Conservation (phyloP, 108 stramenopile species). For the Cylindrotheca closterium region DNA sequence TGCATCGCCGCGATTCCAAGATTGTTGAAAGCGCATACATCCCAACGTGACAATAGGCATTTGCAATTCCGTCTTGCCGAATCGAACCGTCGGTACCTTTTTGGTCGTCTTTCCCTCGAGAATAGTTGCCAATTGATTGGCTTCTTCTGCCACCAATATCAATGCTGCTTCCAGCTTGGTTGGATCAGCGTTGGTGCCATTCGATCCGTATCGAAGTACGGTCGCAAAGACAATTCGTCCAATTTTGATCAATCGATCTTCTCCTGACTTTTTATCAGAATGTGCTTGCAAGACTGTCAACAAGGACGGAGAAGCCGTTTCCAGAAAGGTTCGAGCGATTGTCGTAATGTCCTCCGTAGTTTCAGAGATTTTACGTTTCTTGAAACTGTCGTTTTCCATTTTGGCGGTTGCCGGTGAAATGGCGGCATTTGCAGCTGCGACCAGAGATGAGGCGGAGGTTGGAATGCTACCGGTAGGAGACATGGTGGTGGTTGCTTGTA, state of each 20-base stretch:
- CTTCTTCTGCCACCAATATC: constrained; percentile 45
- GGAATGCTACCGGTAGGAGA: too few relatives aligned
- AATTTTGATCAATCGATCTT: constrained; percentile 70
- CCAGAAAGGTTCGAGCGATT: neutral
- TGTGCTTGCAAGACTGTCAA: neutral
- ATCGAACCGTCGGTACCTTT: constrained; percentile 72
- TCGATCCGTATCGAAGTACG: constrained; percentile 20
- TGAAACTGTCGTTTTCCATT: neutral
- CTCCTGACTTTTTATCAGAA: neutral
- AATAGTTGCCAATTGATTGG: constrained; percentile 25
- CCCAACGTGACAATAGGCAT: constrained; percentile 91
- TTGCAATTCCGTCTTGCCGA: constrained; percentile 79
- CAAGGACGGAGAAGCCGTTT: neutral
- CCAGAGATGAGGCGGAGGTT: too few relatives aligned
- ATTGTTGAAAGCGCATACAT: constrained; percentile 91
- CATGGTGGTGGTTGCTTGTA: too few relatives aligned
- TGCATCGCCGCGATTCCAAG: constrained; percentile 49
- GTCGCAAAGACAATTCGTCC: constrained; percentile 48
- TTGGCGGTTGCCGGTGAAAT: neutral
- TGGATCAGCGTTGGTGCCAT: constrained; percentile 14
- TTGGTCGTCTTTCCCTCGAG: neutral
- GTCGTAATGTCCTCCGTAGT: neutral
- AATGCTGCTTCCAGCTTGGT: constrained; percentile 30
- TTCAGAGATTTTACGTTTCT: neutral
- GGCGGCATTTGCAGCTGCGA: neutral